Percentiles rank a stretch among this genome's conserved stretches.
phyloP scores from a whole-genome alignment of 2,329 filamentous ascomycete species.

The Xylogone sp. region DNA sequence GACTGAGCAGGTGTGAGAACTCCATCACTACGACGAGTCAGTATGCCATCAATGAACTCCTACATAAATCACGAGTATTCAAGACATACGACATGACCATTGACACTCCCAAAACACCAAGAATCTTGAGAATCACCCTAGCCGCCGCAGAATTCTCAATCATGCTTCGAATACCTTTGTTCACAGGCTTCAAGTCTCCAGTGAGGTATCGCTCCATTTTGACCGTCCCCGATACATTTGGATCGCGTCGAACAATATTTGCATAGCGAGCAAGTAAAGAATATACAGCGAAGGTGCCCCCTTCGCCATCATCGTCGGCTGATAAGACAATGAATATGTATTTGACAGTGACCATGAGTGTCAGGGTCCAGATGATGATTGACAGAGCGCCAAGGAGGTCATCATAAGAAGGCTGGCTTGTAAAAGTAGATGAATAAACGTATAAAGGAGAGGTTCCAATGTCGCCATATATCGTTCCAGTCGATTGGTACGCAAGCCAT shows the following conservation, averaged over 20 bases:
- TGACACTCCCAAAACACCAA: constrained; percentile 62
- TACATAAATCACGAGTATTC: background rate
- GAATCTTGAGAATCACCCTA: constrained; percentile 51
- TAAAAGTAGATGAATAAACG: constrained; percentile 67
- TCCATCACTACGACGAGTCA: constrained; percentile 41
- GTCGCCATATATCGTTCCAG: constrained; percentile 66
- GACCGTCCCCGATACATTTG: constrained; percentile 49
- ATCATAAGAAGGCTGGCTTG: constrained; percentile 47
- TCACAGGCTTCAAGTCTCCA: constrained; percentile 49
- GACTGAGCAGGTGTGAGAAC: constrained; percentile 68
- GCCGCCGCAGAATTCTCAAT: constrained; percentile 54
- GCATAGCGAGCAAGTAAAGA: constrained; percentile 59
- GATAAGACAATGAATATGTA: constrained; percentile 62
- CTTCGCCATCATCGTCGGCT: constrained; percentile 69
- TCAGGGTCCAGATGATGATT: constrained; percentile 66
- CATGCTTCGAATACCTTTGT: constrained; percentile 48
- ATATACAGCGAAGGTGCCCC: constrained; percentile 66
- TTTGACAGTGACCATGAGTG: constrained; percentile 66
- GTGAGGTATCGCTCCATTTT: constrained; percentile 57
- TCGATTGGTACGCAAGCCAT: constrained; percentile 60
- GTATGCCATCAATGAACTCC: background rate
- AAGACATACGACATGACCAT: constrained; percentile 51
- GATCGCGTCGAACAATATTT: constrained; percentile 57
- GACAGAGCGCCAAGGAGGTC: constrained; percentile 63
- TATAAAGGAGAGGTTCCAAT: constrained; percentile 64